Conservation (phyloP, 2,329 filamentous ascomycete genomes). For the Calycina herbarum region DNA sequence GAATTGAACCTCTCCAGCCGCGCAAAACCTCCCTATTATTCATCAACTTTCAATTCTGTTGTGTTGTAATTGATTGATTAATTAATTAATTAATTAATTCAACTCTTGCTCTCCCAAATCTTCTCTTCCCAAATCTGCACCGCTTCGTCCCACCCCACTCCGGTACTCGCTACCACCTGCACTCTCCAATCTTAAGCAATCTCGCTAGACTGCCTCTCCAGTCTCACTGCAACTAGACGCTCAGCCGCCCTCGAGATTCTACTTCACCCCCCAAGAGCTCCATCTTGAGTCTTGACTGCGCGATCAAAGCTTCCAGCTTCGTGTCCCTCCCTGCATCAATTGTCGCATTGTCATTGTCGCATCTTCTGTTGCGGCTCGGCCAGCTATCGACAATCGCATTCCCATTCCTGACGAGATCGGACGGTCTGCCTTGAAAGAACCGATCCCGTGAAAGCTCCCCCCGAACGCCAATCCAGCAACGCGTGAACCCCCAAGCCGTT, state of each 20-base stretch:
- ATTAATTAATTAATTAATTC: background rate
- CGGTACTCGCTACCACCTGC: background rate
- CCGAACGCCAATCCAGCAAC: constrained; percentile 23
- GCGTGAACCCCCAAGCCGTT: constrained; percentile 23
- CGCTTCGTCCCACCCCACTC: background rate
- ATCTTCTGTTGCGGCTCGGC: constrained; percentile 15
- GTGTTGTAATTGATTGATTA: background rate
- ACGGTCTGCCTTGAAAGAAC: constrained; percentile 18
- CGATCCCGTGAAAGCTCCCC: constrained; percentile 12
- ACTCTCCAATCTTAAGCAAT: constrained; percentile 19
- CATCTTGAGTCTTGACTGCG: constrained; percentile 17
- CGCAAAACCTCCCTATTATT: too few relatives aligned
- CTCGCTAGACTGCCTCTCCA: constrained; percentile 17
- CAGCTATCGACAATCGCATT: constrained; percentile 18
- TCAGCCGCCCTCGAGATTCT: constrained; percentile 21
- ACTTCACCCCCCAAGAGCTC: constrained; percentile 17
- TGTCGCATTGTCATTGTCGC: constrained; percentile 16
- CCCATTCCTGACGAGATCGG: constrained; percentile 20
- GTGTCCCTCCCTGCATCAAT: constrained; percentile 24
- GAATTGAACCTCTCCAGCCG: background rate
- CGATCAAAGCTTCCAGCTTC: constrained; percentile 22
- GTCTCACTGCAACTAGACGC: background rate
- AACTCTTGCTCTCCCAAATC: background rate
- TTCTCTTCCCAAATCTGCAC: background rate
- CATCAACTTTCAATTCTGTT: too few relatives aligned